These are phyloP conservation scores for Conringia planisiliqua DNA, from an alignment of 345 rosid species.

Conservation along the genomic window DNA sequence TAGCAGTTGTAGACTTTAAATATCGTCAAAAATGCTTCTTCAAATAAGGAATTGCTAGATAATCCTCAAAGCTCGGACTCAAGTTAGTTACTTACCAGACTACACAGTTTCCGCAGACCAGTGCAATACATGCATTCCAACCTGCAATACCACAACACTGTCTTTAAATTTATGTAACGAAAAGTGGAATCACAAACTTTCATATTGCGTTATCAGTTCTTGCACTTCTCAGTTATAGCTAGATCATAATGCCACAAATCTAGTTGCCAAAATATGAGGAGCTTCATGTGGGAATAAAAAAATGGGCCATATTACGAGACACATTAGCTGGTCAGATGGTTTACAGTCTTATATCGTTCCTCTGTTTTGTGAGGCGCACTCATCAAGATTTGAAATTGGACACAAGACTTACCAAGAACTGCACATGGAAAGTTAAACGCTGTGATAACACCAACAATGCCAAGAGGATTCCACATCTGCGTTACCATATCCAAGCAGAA, in stretches of 20 bases:
- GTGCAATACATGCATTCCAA: slow-evolving; percentile 98
- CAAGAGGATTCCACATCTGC: slow-evolving; percentile 99
- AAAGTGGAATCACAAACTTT: not conserved
- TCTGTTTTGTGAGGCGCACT: not conserved
- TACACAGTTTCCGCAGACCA: slow-evolving; percentile 95
- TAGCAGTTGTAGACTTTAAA: not conserved
- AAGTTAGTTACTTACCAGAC: slow-evolving; percentile 65
- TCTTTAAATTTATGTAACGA: not conserved
- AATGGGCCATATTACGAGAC: not conserved
- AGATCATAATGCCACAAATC: not conserved
- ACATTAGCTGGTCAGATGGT: not conserved
- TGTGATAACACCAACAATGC: slow-evolving; percentile 94
- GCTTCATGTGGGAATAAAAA: not conserved
- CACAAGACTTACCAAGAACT: slow-evolving; percentile 73
- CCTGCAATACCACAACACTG: slow-evolving; percentile 46
- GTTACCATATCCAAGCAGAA: slow-evolving; percentile 14
- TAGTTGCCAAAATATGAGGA: not conserved
- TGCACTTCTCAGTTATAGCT: not conserved
- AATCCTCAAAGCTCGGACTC: not conserved
- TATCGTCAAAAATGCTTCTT: not conserved
- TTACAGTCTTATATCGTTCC: not conserved
- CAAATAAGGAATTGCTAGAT: not conserved
- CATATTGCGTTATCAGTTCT: not conserved
- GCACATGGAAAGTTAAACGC: slow-evolving; percentile 98
- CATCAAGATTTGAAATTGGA: not conserved